Evolutionary conservation across 306 rosid genomes (phyloP), one percentile per base, ranked within the genome.

Genomic region (Prunus salicina): DNA sequence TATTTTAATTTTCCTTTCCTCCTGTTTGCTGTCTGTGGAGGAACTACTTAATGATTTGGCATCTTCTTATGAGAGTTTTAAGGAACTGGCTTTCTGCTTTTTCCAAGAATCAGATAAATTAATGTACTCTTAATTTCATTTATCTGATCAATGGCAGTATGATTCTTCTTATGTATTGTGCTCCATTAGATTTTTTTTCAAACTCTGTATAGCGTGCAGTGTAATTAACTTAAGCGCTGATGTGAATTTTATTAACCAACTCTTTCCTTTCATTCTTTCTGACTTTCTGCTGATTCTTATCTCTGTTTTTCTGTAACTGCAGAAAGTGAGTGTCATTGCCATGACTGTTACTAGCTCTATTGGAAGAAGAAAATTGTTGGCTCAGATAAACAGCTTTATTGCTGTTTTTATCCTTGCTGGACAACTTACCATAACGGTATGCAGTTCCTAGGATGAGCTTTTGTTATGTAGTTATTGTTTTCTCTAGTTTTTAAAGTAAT

Each of bases 381-480:
- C 90, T 7, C 82, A 89, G 92, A 92, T 95, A 82, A 95, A 95
- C 84, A 95, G 99, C 85, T 89, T 92, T 76, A 95, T 91, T 81
- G 99, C 99, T 61, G 75, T 88, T 78, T 95, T 89, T 80, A 92
- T 95, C 80, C 97, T 95, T 66, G 93, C 85, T 24, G 99, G 98
- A 73, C 99, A 95, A 83, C 88, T 95, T 49, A 87, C 93, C 62
- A 72, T 95, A 68, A 95, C 93, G 81, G 99, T 91, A 95, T 74
- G 85, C n/a, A 70, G 67, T 52, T 77, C 14, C 25, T 67, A 13
- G 16, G 63, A 69, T 25, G 30, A 67, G 28, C 51, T 51, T 76
- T 24, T 47, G 74, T 30, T 8, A 13, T 19, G 53, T 38, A 6
- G n/a, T 11, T 30, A 16, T 16, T 58, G n/a, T 38, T 38, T 60